Percentiles rank a stretch among this genome's conserved stretches.
Conservation (phyloP, 2,329 filamentous ascomycete species). For the Xylariaceae sp. region DNA sequence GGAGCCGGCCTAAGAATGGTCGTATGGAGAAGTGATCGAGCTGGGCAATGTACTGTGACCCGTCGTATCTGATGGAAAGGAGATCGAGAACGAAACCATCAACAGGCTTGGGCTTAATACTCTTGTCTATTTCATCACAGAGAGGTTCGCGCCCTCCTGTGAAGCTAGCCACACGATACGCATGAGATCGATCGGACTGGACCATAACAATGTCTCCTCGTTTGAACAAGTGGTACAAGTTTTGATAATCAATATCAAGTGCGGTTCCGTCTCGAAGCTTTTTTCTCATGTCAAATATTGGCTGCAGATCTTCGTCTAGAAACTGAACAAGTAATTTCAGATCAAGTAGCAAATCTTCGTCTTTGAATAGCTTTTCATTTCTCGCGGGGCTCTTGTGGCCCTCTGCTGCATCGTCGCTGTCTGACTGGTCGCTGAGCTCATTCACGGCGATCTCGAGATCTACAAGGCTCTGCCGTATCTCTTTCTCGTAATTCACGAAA, state of each 20-base stretch:
- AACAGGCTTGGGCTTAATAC: neutral
- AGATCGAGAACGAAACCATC: constrained; percentile 6
- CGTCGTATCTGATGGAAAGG: constrained; percentile 4
- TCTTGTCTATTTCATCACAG: neutral
- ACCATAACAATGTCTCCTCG: constrained; percentile 1
- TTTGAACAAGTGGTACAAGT: constrained; percentile 7
- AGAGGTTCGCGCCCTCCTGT: constrained; percentile 5
- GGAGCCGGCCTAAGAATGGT: neutral
- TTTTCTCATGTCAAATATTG: neutral
- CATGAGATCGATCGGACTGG: constrained; percentile 6
- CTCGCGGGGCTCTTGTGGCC: neutral
- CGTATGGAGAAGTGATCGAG: constrained; percentile 4
- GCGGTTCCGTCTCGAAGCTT: constrained; percentile 1
- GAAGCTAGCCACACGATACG: constrained; percentile 7
- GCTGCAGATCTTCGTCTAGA: constrained; percentile 6
- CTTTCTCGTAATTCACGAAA: constrained; percentile 1
- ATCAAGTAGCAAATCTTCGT: constrained; percentile 3
- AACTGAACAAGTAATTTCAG: constrained; percentile 5
- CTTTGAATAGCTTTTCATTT: neutral
- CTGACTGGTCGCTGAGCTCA: neutral
- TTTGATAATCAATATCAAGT: constrained; percentile 2
- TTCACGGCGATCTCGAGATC: constrained; percentile 1
- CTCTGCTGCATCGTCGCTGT: neutral
- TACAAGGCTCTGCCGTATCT: constrained; percentile 4
- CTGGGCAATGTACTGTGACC: constrained; percentile 3